Evolutionary conservation across 2,329 filamentous ascomycete species (phyloP), one percentile per base, ranked within the genome.

Genomic region (Arthroderma sp.): DNA sequence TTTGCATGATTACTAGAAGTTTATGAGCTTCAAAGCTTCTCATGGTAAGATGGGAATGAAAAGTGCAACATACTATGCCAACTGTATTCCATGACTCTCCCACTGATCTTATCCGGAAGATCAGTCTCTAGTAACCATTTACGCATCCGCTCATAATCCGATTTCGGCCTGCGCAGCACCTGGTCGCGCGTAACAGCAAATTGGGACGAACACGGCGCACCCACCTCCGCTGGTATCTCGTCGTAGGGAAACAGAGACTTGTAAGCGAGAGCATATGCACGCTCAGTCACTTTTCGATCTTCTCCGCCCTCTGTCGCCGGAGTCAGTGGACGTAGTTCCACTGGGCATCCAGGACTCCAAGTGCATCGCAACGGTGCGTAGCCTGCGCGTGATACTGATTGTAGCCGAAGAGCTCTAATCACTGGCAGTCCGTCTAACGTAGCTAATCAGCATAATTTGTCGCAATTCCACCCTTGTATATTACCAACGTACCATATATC

Each of bases 51-150:
- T 27, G 4, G n/a, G 3, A 34, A 29, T 8, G 4, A 7, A 30
- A 32, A 30, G 6, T 10, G 3, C 9, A 15, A 48, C 7, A 78
- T 74, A 49, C 78, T 74, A 50, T 77, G 74, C 74, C 74, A 77
- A n/a, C 69, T 70, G 56, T 76, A 77, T 52, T 77, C 74, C 60
- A 76, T 64, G 6, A 77, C 66, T 15, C 73, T 57, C 3, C 73
- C 73, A 46, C 68, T 72, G 30, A 74, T 59, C 34, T 63, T 63
- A 57, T 76, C 72, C 1, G 55, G 54, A 38, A 75, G 49, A 0
- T 61, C 52, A 0, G 72, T 75, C 3, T 68, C 54, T 9, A 66
- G 38, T 9, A 76, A 53, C 73, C 73, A 76, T 3, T 65, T 57
- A 10, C 69, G 61, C 48, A 66, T 72, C 5, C 62, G 57, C 46